Base-by-base conservation (phyloP, 768 basidiomycete genomes). In the Scleroderma citrinum region DNA sequence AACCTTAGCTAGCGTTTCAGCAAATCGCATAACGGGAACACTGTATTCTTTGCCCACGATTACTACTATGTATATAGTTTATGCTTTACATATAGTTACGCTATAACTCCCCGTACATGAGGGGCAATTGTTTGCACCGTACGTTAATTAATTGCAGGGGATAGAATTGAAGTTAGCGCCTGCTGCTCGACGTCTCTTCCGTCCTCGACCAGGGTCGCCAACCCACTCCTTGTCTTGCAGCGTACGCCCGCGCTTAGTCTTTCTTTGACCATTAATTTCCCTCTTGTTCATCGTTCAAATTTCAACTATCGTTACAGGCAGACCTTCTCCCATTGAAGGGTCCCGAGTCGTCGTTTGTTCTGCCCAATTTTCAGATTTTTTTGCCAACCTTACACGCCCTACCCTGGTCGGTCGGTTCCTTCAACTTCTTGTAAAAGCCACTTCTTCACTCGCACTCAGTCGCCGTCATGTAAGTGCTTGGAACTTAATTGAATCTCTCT, bases 391-490 rank as follows among this genome's bases (percentile, higher is more conserved):
- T 46, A 6, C 29, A 35, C 44, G 20, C 20, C 7, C 24, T 26
- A 20, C 55, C 56, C 57, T 56, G 56, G 60, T 56, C 53, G 58
- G 57, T 52, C 19, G 21, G 49, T 48, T 36, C 43, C 23, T 46
- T 56, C 56, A 47, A 50, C 59, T 56, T 56, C 50, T 48, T 49
- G 49, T 48, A 53, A 55, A 49, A 40, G n/a, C 44, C 41, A 30
- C 16, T 43, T 20, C 43, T 40, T 35, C 36, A 36, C 37, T 34
- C 30, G 7, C 34, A 46, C 39, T 42, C 43, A 39, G 43, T 32
- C 49, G 51, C 21, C 44, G 50, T 48, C 50, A 66, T 66, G 64
- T 66, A 52, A 7, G 63, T 59, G 14, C 16, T 7, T 13, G 40
- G 23, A 44, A 26, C 44, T 23, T 46, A 24, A 17, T 23, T 26